Conservation (phyloP, 139 green algal species). For the Chlamydomonas sp. region DNA sequence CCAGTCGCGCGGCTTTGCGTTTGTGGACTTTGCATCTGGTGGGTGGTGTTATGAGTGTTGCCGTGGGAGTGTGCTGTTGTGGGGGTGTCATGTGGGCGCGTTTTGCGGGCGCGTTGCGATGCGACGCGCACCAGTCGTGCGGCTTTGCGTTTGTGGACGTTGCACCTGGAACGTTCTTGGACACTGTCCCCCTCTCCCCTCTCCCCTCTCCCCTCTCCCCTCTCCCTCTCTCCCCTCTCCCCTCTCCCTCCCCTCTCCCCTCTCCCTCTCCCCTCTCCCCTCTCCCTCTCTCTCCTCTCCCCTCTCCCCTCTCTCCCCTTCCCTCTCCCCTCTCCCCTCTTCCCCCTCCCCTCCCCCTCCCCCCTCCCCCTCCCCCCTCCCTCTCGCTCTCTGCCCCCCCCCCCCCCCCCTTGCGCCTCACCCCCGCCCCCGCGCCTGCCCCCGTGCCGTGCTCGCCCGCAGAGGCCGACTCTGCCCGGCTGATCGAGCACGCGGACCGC, state of each 20-base stretch:
- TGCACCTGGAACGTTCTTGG: too few species aligned
- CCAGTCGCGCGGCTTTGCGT: constrained; percentile 8
- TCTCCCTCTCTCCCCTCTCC: background rate
- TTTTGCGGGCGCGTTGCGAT: too few species aligned
- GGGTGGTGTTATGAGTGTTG: too few species aligned
- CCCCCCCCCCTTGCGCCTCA: background rate
- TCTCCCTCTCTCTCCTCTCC: background rate
- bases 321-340: background rate
- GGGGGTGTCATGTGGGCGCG: too few species aligned
- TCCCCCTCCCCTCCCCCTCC: background rate
- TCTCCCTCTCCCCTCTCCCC: background rate
- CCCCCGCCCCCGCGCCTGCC: too few species aligned
- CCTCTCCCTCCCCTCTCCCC: background rate
- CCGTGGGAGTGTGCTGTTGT: too few species aligned
- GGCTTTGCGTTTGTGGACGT: constrained; percentile 45
- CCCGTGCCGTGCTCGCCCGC: too few species aligned
- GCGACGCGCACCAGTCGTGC: background rate
- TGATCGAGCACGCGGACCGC: too few species aligned
- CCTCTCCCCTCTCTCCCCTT: background rate
- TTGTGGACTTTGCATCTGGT: constrained; percentile 42
- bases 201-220: background rate
- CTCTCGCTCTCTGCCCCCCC: background rate
- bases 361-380: background rate
- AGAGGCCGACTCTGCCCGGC: too few species aligned
- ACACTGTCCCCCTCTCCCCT: background rate